Evolutionary conservation across 1,284 basidiomycete species (phyloP).

Genomic region (Heterobasidion parviporum): DNA sequence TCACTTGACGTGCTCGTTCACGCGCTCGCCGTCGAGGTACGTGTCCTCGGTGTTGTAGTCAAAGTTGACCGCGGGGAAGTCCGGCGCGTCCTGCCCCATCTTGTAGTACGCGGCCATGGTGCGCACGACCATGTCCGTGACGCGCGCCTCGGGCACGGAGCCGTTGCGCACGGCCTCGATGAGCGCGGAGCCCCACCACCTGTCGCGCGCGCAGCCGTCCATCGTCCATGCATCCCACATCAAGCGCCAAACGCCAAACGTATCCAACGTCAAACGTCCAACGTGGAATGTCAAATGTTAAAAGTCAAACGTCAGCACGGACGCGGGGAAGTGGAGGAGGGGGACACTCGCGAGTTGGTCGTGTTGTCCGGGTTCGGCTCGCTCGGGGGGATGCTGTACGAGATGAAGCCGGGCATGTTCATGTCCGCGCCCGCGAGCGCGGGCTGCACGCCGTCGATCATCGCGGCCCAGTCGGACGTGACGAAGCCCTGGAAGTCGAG

Average conservation of each 20-base stretch:
- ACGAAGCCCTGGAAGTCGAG: conserved; percentile 22
- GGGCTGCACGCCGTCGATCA: conserved; percentile 10
- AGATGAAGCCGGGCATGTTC: conserved; percentile 18
- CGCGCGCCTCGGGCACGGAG: conserved; percentile 27
- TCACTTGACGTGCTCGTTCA: conserved; percentile 33
- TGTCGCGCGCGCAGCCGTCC: neutral
- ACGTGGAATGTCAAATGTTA: too few species aligned
- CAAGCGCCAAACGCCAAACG: too few species aligned
- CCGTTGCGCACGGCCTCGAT: conserved; percentile 34
- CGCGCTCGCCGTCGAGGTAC: conserved; percentile 10
- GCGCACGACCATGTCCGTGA: conserved; percentile 27
- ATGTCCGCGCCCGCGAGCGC: conserved; percentile 15
- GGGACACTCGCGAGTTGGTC: neutral
- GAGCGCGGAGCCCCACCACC: conserved; percentile 22
- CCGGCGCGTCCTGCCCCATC: conserved; percentile 46
- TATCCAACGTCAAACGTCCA: neutral
- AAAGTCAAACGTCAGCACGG: conserved; percentile 1
- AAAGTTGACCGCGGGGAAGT: conserved; percentile 38
- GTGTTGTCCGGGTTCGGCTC: conserved; percentile 4
- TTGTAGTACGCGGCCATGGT: conserved; percentile 48
- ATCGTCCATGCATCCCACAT: too few species aligned
- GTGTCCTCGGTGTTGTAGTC: conserved; percentile 1
- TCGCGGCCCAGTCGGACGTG: conserved; percentile 19
- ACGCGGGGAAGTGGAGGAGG: neutral
- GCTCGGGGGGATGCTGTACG: conserved; percentile 7